Conservation (phyloP, 2,329 filamentous ascomycete species). For the Paecilomyces fulvus region DNA sequence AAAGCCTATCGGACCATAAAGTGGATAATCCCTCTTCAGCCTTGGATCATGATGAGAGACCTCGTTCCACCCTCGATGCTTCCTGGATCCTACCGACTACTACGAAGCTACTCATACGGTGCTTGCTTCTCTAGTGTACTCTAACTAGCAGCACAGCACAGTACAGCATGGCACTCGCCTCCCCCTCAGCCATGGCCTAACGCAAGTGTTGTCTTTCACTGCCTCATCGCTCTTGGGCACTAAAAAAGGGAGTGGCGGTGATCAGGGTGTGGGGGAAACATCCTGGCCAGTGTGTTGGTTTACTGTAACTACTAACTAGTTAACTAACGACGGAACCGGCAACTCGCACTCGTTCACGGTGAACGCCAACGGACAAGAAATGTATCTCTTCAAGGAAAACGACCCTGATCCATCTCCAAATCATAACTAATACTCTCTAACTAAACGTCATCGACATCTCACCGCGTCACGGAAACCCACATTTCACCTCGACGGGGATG, state of each 20-base stretch:
- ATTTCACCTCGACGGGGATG: not conserved
- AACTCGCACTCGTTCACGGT: not conserved
- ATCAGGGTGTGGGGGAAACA: not conserved
- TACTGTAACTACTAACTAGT: no score
- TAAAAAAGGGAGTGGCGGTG: not conserved
- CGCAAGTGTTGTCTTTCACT: not conserved
- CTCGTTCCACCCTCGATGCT: not conserved
- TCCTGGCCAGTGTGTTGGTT: not conserved
- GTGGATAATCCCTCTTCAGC: not conserved
- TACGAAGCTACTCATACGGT: not conserved
- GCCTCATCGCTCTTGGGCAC: not conserved
- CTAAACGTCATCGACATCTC: not conserved
- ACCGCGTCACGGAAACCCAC: not conserved
- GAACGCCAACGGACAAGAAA: not conserved
- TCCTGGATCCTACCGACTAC: not conserved
- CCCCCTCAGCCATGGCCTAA: not conserved
- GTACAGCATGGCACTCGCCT: not conserved
- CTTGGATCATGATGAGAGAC: not conserved
- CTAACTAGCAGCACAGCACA: no score
- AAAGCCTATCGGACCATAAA: not conserved
- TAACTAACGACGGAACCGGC: not conserved
- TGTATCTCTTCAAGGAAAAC: no score
- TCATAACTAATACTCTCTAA: no score
- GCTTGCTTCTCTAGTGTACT: not conserved
- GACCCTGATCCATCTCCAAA: no score